These are phyloP conservation scores for Trichophyton rubrum DNA, from an alignment of 2,329 filamentous ascomycete species.

Conservation along the genomic window DNA sequence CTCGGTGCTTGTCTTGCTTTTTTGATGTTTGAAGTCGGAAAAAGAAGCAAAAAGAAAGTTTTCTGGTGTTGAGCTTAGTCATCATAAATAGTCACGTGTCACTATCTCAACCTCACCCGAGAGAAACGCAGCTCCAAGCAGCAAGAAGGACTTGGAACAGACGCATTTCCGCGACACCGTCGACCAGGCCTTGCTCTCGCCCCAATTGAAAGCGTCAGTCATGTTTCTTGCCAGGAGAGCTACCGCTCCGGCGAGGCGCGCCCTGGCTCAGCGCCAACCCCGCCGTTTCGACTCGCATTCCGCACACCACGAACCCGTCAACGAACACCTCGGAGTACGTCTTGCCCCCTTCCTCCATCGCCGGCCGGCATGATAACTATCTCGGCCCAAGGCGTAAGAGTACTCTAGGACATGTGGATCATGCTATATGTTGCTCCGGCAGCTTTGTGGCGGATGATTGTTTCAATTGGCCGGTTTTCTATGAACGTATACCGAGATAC, in stretches of 20 bases:
- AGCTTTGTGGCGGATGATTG: not conserved
- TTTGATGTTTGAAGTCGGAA: not conserved
- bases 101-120: not conserved
- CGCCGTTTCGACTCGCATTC: slow-evolving; percentile 34
- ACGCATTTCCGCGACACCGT: not conserved
- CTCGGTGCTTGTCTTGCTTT: not conserved
- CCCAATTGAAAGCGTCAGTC: slow-evolving; percentile 18
- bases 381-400: not conserved
- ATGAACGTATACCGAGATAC: not conserved
- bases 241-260: slow-evolving; percentile 24
- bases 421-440: not conserved
- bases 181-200: slow-evolving; percentile 8
- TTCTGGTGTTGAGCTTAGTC: not conserved
- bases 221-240: slow-evolving; percentile 34
- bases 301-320: slow-evolving; percentile 33
- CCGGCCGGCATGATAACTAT: not conserved
- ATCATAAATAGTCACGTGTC: not conserved
- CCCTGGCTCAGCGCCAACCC: slow-evolving; percentile 30
- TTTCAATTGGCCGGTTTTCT: not conserved
- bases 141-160: not conserved
- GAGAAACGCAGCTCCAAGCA: not conserved
- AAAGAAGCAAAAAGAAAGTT: not conserved
- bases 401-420: not conserved
- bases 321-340: slow-evolving; percentile 36
- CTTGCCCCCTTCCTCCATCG: slow-evolving; percentile 4